A percentile compares a stretch with the other conserved stretches of the same genome.
phyloP scores from a whole-genome alignment of 1,284 basidiomycete genomes.

The Entoloma clypeatum region DNA sequence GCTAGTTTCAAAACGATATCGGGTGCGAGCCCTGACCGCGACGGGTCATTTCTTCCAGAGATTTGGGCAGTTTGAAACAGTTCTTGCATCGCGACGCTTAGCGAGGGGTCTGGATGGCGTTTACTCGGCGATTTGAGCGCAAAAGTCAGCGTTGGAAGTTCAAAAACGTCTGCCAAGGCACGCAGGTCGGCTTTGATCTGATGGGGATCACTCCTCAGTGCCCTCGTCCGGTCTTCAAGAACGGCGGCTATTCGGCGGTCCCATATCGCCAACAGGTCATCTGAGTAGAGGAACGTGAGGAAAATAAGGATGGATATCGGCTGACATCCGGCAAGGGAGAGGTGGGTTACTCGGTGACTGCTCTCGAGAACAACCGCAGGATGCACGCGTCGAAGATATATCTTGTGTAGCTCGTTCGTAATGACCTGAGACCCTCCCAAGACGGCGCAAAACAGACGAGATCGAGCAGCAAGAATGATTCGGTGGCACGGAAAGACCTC shows the following conservation, averaged over 20 bases:
- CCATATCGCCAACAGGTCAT: constrained; percentile 82
- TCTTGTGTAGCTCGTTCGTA: constrained; percentile 29
- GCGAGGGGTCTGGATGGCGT: constrained; percentile 40
- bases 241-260: constrained; percentile 66
- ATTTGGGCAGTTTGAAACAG: constrained; percentile 41
- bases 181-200: constrained; percentile 63
- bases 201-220: constrained; percentile 39
- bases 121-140: constrained; percentile 56
- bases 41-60: neutral
- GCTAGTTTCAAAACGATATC: constrained; percentile 78
- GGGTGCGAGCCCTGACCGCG: constrained; percentile 29
- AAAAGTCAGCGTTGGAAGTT: constrained; percentile 50
- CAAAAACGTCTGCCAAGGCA: constrained; percentile 49
- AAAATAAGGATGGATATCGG: constrained; percentile 74
- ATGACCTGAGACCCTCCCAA: constrained; percentile 33
- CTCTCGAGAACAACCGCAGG: neutral
- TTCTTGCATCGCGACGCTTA: constrained; percentile 45
- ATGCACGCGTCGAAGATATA: constrained; percentile 29
- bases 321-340: constrained; percentile 46
- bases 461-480: constrained; percentile 62
- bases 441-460: constrained; percentile 43
- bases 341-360: constrained; percentile 2
- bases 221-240: constrained; percentile 41
- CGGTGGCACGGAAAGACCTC: constrained; percentile 62
- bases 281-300: constrained; percentile 85